Conservation (phyloP, 2,329 filamentous ascomycete species). For the Aureobasidium vineae region DNA sequence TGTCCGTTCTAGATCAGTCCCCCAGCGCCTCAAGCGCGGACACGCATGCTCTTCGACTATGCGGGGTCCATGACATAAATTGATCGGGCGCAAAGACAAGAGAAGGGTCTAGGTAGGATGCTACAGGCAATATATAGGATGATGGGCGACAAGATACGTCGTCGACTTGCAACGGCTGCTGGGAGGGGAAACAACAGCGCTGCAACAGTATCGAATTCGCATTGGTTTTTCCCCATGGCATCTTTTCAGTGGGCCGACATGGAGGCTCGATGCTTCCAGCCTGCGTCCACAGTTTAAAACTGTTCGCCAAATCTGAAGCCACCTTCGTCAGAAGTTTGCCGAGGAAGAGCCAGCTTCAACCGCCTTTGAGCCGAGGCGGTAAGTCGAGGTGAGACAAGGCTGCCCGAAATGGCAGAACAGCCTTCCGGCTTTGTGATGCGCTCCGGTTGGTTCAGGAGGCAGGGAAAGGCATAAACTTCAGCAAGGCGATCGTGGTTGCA, state of each 20-base stretch:
- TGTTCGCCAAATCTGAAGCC: conserved; percentile 11
- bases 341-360: conserved; percentile 16
- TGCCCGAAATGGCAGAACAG: background rate
- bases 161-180: conserved; percentile 16
- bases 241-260: conserved; percentile 5
- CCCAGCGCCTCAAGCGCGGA: background rate
- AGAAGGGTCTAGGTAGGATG: conserved; percentile 1
- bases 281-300: conserved; percentile 1
- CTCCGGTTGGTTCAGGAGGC: background rate
- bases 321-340: conserved; percentile 20
- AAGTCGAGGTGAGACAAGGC: conserved; percentile 16
- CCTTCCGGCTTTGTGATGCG: background rate
- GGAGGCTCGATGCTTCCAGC: conserved; percentile 19
- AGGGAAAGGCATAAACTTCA: background rate
- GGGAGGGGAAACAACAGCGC: background rate
- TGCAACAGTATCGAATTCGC: background rate
- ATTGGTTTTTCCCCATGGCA: background rate
- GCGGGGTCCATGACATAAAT: conserved; percentile 1
- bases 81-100: background rate
- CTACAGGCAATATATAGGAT: conserved; percentile 22
- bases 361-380: conserved; percentile 19
- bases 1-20: conserved; percentile 11
- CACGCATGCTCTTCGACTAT: background rate
- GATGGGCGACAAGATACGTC: conserved; percentile 10
- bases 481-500: background rate